Conservation (phyloP, 192 early-diverging fungal genomes). For the Entomortierella lignicola region DNA sequence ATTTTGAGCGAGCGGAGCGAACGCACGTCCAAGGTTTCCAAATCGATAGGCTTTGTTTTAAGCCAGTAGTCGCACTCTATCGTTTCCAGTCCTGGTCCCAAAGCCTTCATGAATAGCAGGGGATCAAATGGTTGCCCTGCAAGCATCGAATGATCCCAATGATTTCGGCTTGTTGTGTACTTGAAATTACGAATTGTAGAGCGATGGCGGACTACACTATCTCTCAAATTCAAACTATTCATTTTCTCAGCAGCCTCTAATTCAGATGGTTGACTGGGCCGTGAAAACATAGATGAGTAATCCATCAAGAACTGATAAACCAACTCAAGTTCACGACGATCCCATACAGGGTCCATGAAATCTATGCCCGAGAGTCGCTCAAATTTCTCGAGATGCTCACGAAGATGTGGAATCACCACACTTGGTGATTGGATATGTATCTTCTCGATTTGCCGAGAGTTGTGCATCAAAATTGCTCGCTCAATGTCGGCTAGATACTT, state of each 20-base stretch:
- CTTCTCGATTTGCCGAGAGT: constrained; percentile 14
- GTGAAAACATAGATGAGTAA: constrained; percentile 15
- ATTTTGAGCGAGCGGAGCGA: constrained; percentile 15
- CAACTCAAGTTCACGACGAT: constrained; percentile 12
- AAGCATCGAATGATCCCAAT: constrained; percentile 13
- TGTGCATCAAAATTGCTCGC: constrained; percentile 27
- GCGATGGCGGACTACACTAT: not conserved
- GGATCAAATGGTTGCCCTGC: constrained; percentile 21
- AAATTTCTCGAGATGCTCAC: constrained; percentile 5
- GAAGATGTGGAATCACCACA: constrained; percentile 16
- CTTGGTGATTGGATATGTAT: constrained; percentile 18
- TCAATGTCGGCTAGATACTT: constrained; percentile 27
- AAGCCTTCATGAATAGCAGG: constrained; percentile 13
- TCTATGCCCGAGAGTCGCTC: constrained; percentile 19
- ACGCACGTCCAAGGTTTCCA: constrained; percentile 20
- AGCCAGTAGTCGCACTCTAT: constrained; percentile 27
- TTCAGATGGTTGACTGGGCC: not conserved
- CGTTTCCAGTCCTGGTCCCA: constrained; percentile 30
- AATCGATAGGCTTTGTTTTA: constrained; percentile 1
- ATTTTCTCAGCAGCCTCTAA: not conserved
- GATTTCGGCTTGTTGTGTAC: constrained; percentile 11
- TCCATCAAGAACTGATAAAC: constrained; percentile 26
- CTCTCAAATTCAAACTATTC: not conserved
- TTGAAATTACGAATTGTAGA: constrained; percentile 23
- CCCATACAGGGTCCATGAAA: constrained; percentile 27